These are phyloP conservation scores for Fusarium metavorans DNA, from an alignment of 2,329 filamentous ascomycete species.

Conservation along the genomic window DNA sequence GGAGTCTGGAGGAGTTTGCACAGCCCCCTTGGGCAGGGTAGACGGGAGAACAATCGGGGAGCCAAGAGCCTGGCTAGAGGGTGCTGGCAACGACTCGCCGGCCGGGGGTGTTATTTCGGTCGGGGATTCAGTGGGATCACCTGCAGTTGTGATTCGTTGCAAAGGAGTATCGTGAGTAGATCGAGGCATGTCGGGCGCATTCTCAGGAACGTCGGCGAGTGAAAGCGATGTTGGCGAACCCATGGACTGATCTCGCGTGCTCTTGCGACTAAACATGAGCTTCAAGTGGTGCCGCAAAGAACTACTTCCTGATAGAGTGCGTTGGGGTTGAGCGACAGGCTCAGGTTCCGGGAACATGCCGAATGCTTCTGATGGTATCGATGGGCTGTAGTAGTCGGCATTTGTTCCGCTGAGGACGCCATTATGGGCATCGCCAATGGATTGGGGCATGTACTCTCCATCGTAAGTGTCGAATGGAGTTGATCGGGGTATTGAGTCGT, in stretches of 20 bases:
- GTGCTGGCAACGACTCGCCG: constrained; percentile 25
- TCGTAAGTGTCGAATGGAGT: constrained; percentile 39
- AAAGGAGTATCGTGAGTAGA: constrained; percentile 32
- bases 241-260: constrained; percentile 47
- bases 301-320: constrained; percentile 48
- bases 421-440: constrained; percentile 45
- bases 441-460: constrained; percentile 45
- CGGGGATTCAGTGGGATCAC: constrained; percentile 47
- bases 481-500: constrained; percentile 34
- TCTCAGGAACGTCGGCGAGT: constrained; percentile 32
- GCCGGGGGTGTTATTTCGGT: constrained; percentile 43
- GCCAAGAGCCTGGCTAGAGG: constrained; percentile 30
- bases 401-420: constrained; percentile 52
- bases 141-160: constrained; percentile 40
- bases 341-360: constrained; percentile 51
- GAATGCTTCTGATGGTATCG: constrained; percentile 56
- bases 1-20: constrained; percentile 44
- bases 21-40: constrained; percentile 23
- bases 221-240: constrained; percentile 42
- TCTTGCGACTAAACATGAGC: constrained; percentile 52
- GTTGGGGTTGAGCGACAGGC: constrained; percentile 38
- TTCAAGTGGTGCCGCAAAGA: constrained; percentile 53
- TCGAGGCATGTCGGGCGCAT: constrained; percentile 1
- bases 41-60: constrained; percentile 40
- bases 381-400: constrained; percentile 57